Evolutionary conservation across 1,284 basidiomycete species (phyloP).

Genomic region (Coriolopsis trogii): DNA sequence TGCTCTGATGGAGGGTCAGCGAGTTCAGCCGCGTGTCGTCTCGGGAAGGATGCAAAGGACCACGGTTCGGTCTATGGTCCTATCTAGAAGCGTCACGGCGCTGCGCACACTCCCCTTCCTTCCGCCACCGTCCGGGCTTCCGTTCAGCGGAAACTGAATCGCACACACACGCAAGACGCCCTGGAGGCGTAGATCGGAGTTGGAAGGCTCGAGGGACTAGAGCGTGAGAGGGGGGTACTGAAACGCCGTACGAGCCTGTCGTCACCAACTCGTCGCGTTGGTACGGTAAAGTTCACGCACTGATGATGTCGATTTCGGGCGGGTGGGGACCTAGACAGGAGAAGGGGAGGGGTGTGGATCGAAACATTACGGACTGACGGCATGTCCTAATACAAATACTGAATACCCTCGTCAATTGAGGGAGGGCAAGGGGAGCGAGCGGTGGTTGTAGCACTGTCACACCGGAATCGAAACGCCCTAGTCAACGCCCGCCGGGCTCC

Average conservation of each 20-base stretch:
- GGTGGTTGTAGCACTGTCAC: constrained; percentile 8
- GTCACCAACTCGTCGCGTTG: neutral
- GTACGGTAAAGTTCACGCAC: constrained; percentile 3
- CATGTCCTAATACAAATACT: constrained; percentile 12
- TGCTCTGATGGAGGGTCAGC: too few relatives aligned
- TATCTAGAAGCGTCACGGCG: too few relatives aligned
- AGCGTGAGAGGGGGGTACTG: neutral
- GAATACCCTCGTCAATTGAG: constrained; percentile 4
- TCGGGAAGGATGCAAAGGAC: neutral
- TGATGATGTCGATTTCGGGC: constrained; percentile 6
- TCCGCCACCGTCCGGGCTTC: neutral
- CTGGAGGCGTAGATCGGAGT: neutral
- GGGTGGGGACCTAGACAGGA: neutral
- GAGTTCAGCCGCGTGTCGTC: too few relatives aligned
- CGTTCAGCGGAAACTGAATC: too few relatives aligned
- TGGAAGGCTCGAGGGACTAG: constrained; percentile 3
- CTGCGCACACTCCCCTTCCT: too few relatives aligned
- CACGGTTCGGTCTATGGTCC: too few relatives aligned
- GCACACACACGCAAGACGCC: constrained; percentile 5
- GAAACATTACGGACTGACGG: constrained; percentile 9
- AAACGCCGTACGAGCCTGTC: neutral
- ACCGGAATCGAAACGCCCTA: too few relatives aligned
- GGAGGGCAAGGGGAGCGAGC: too few relatives aligned
- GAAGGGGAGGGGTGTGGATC: constrained; percentile 1
- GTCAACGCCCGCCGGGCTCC: too few relatives aligned